Base-by-base conservation (phyloP, 2,329 filamentous ascomycete species). In the Eutypella sp. region DNA sequence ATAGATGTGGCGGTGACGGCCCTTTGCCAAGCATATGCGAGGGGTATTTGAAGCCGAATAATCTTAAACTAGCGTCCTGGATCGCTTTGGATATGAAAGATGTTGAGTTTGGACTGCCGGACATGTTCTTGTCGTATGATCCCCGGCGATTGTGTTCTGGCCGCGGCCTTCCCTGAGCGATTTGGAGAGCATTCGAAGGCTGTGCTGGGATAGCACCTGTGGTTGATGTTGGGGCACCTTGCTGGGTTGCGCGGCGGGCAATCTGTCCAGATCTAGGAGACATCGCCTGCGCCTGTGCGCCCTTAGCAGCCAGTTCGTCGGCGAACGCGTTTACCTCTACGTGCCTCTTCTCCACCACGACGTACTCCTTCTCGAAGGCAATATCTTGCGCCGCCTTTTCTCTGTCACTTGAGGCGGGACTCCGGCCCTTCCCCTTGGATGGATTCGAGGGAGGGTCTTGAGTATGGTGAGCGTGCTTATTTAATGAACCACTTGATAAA, bases 291-390 rank as follows among this genome's bases (percentile, higher is more conserved):
- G 73, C 66, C 53, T 76, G 64, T 48, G 74, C 68, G 53, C 79
- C 76, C 19, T 87, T 92, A 43, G 90, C 87, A 38, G 89, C 91
- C 61, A 99, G 74, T 67, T 97, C 92, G 66, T 99, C 93, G 19
- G 93, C 93, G 59, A 99, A 86, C 3, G 93, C 93, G 64, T 99
- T 97, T 42, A 99, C 92, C 65, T 97, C 92, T 10, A 99, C 91
- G 18, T 90, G 87, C 53, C 86, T 84, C 71, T 96, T 96, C 70
- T 99, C 93, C 11, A 99, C 89, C 22, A 97, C 76, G 18, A 99
- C 92, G 58, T 97, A 99, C 54, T 97, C 93, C 53, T 92, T 82
- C 62, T 96, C 91, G 57, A 95, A 87, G 1, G 87, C 87, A 41
- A 95, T 83, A 53, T 97, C 92, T 57, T 95, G 88, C 3, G 88